Conservation (phyloP, 2,329 filamentous ascomycete genomes). For the Microdochium nivale region DNA sequence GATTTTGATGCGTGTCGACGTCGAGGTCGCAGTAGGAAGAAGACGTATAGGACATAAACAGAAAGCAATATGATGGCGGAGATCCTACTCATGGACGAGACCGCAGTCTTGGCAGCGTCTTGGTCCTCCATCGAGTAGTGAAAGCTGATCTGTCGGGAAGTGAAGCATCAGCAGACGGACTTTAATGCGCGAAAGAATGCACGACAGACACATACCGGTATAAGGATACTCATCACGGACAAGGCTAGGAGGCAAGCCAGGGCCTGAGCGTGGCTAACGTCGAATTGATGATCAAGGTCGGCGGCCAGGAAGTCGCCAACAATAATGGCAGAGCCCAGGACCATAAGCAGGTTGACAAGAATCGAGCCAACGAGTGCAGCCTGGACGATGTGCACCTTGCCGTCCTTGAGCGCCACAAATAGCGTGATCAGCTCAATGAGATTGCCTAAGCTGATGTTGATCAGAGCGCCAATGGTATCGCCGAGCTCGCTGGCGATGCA, state of each 20-base stretch:
- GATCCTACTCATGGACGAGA: neutral
- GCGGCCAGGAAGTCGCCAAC: neutral
- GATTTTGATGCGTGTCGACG: neutral
- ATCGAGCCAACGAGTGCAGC: neutral
- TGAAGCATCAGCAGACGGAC: neutral
- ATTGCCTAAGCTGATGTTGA: constrained; percentile 1
- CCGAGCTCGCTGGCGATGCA: constrained; percentile 8
- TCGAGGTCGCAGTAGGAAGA: neutral
- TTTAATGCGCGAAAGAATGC: neutral
- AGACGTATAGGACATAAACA: neutral
- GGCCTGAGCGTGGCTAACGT: neutral
- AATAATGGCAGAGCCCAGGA: neutral
- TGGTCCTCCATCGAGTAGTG: neutral
- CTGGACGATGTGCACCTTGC: neutral
- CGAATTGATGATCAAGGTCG: neutral
- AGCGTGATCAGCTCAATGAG: neutral
- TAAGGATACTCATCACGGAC: neutral
- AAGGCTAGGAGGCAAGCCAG: neutral
- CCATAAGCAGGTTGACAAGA: neutral
- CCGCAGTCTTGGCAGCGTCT: neutral
- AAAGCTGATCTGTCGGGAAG: neutral
- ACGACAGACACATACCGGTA: neutral
- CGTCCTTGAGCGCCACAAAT: neutral
- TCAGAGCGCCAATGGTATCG: constrained; percentile 1
- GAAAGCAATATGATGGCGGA: neutral